Conservation (phyloP, 2,329 filamentous ascomycete species). For the Pyrenophora teres region DNA sequence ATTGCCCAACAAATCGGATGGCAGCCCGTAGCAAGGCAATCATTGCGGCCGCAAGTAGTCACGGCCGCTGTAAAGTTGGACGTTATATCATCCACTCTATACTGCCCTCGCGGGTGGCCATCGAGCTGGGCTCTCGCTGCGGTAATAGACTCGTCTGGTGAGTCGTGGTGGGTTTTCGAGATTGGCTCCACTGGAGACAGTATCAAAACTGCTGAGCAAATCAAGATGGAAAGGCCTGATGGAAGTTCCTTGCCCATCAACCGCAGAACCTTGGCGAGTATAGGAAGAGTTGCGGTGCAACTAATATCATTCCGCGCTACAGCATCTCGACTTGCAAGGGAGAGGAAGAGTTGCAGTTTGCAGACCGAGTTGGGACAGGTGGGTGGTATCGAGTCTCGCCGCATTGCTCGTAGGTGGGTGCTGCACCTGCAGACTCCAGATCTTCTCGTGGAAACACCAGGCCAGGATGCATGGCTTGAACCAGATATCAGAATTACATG, state of each 20-base stretch:
- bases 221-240: conserved; percentile 30
- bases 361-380: conserved; percentile 23
- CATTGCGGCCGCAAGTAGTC: conserved; percentile 57
- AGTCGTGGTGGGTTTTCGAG: conserved; percentile 47
- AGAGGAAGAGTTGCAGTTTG: conserved; percentile 29
- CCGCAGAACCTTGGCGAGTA: conserved; percentile 34
- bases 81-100: conserved; percentile 69
- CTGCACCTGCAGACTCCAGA: conserved; percentile 37
- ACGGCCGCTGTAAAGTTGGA: conserved; percentile 63
- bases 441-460: conserved; percentile 26
- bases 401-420: conserved; percentile 32
- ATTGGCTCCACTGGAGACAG: conserved; percentile 27
- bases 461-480: conserved; percentile 37
- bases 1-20: conserved; percentile 69
- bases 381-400: conserved; percentile 6
- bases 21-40: conserved; percentile 51
- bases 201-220: conserved; percentile 37
- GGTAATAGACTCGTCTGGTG: conserved; percentile 41
- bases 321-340: conserved; percentile 27
- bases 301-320: conserved; percentile 38
- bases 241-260: conserved; percentile 28
- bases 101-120: conserved; percentile 73
- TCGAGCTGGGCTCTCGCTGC: conserved; percentile 73
- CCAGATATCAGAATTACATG: conserved; percentile 36
- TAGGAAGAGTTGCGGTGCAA: conserved; percentile 49